These are phyloP conservation scores for Arthroderma sp. DNA, from an alignment of 2,329 filamentous ascomycete species.

Conservation along the genomic window DNA sequence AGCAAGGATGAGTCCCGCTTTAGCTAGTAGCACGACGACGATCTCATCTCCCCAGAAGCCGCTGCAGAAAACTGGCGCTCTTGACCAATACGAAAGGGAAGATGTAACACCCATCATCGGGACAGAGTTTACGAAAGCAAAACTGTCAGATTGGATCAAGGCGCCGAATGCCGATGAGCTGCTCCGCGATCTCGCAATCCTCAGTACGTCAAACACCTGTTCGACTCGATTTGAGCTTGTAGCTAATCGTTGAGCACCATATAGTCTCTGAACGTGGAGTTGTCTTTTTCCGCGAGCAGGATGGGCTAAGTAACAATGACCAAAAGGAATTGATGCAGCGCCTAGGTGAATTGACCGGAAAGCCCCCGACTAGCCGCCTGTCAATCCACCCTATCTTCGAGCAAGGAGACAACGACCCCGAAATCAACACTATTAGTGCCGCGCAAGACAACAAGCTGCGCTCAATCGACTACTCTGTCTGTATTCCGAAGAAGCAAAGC, in stretches of 20 bases:
- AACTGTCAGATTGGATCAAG: constrained; percentile 38
- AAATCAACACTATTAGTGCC: constrained; percentile 41
- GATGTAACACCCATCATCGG: constrained; percentile 43
- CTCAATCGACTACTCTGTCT: constrained; percentile 21
- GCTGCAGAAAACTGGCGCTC: constrained; percentile 29
- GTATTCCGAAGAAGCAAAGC: constrained; percentile 19
- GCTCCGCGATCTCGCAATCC: constrained; percentile 27
- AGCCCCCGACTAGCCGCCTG: constrained; percentile 35
- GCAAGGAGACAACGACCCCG: constrained; percentile 36
- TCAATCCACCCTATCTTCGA: constrained; percentile 39
- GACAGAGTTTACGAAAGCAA: constrained; percentile 35
- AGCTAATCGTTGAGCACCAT: background rate
- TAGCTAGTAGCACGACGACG: background rate
- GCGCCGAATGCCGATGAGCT: constrained; percentile 28
- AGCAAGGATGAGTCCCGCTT: background rate
- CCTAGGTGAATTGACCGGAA: constrained; percentile 37
- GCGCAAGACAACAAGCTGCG: constrained; percentile 30
- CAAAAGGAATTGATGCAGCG: constrained; percentile 43
- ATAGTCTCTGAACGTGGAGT: constrained; percentile 43
- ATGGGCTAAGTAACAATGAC: constrained; percentile 37
- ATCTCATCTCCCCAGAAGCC: constrained; percentile 13
- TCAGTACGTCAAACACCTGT: constrained; percentile 16
- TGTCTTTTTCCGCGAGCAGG: constrained; percentile 43
- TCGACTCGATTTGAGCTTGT: background rate
- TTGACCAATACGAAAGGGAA: constrained; percentile 36